These are phyloP conservation scores for Lachancea sp. DNA, from an alignment of 805 yeast genomes.

Conservation along the genomic window DNA sequence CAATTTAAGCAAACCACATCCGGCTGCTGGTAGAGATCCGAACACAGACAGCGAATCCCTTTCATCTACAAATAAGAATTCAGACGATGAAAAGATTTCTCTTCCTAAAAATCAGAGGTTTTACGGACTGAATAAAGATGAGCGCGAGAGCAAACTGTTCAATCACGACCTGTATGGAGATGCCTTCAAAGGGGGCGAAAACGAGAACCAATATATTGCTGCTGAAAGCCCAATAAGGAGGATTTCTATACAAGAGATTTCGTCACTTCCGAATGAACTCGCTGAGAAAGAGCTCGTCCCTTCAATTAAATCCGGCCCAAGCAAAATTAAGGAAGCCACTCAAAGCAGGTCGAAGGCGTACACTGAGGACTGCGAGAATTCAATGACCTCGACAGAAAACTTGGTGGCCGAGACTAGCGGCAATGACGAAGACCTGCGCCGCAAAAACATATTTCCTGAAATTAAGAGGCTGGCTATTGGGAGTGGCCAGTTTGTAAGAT, in stretches of 20 bases:
- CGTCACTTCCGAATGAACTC: too few species aligned
- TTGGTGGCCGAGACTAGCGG: neutral
- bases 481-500: constrained; percentile 11
- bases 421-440: neutral
- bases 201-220: neutral
- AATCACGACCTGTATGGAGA: constrained; percentile 30
- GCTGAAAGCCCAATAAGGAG: neutral
- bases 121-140: neutral
- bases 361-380: too few species aligned
- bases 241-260: too few species aligned
- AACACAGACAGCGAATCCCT: too few species aligned
- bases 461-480: neutral
- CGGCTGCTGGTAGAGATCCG: too few species aligned
- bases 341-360: too few species aligned
- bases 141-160: constrained; percentile 22
- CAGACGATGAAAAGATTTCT: neutral
- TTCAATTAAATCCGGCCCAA: too few species aligned
- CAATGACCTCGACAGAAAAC: too few species aligned
- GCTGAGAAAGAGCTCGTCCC: too few species aligned
- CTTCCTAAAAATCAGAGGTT: neutral
- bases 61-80: neutral
- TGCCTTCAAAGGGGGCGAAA: constrained; percentile 6
- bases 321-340: too few species aligned
- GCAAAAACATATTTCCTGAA: neutral
- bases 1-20: too few species aligned